Evolutionary conservation across 2,329 filamentous ascomycete species (phyloP).

Genomic region (Ceratocystis harringtonii): DNA sequence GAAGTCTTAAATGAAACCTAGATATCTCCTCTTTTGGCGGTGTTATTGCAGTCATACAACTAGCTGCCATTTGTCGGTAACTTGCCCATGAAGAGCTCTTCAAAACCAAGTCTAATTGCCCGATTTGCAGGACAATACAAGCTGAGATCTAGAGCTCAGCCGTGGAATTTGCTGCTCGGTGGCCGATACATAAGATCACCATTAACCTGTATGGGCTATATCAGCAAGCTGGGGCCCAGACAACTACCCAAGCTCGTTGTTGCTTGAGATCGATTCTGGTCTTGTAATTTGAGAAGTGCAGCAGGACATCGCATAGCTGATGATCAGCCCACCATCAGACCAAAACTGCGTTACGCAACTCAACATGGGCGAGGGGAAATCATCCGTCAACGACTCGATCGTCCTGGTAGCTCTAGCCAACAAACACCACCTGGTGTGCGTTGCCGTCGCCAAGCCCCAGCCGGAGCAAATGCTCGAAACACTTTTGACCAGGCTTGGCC

Average conservation of each 20-base stretch:
- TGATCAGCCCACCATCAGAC: slow-evolving; percentile 30
- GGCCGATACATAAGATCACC: no score
- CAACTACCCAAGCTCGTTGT: slow-evolving; percentile 41
- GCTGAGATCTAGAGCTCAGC: no score
- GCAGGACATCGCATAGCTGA: slow-evolving; percentile 39
- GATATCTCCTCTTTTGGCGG: no score
- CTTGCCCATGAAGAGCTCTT: no score
- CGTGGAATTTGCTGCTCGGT: no score
- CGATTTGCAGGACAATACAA: no score
- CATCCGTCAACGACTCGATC: slow-evolving; percentile 53
- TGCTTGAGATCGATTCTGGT: slow-evolving; percentile 49
- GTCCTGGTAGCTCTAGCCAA: slow-evolving; percentile 41
- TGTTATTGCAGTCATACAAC: no score
- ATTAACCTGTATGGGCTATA: no score
- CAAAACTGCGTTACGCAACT: slow-evolving; percentile 46
- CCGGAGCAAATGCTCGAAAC: slow-evolving; percentile 45
- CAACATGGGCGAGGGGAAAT: slow-evolving; percentile 60
- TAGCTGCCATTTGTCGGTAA: no score
- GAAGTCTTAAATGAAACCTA: no score
- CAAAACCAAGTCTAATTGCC: no score
- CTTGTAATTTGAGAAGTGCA: slow-evolving; percentile 47
- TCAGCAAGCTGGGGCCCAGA: slow-evolving; percentile 23
- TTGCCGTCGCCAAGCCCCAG: slow-evolving; percentile 47
- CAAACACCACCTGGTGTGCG: slow-evolving; percentile 34
- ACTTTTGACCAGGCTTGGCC: slow-evolving; percentile 38